Base-by-base conservation (phyloP, 2,329 filamentous ascomycete species). In the Pleurostoma richardsiae region DNA sequence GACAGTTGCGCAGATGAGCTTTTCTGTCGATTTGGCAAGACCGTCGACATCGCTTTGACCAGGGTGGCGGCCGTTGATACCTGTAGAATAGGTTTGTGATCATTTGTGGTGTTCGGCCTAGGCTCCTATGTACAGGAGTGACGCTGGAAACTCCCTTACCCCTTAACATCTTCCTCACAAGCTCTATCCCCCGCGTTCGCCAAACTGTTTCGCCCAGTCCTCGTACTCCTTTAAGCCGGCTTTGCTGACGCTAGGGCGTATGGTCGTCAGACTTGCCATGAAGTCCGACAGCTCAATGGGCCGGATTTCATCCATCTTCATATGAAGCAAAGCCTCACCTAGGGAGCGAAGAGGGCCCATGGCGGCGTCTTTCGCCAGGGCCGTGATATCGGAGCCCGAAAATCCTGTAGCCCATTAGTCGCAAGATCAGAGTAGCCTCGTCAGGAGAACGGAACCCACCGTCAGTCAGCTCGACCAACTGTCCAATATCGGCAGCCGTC, bases 311-410 rank as follows among this genome's bases (percentile, higher is more conserved):
- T 99, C 94, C 80, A 94, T 95, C 0, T 86, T 88, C 76, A 95
- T 97, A 54, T 88, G 84, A 31, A 99, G 74, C 30, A 99, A 71
- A 39, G 87, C 89, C 63, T 97, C 94, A 29, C 94, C 94, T 3
- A 97, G 73, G 45, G 90, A 92, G 30, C 94, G 82, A 10, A 99
- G 72, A 1, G 94, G 94, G 0, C 94, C 92, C 94, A 99, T 99
- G 3, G 94, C 94, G 6, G 94, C 94, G 62, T 99, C 94, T 68
- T 99, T 99, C 6, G 94, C 94, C 6, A 99, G 74, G 2, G 94
- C 91, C 27, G 94, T 97, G 54, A 99, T 96, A 60, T 99, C 94
- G 2, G 90, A 96, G 40, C 94, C 94, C 6, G 90, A 96, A 69
- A 96, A 99, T n/a, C 90, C 91, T 96, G 46, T 41, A 45, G 43